Evolutionary conservation across 164 flowering plant species (phyloP).

Genomic region (Cinnamomum chago): DNA sequence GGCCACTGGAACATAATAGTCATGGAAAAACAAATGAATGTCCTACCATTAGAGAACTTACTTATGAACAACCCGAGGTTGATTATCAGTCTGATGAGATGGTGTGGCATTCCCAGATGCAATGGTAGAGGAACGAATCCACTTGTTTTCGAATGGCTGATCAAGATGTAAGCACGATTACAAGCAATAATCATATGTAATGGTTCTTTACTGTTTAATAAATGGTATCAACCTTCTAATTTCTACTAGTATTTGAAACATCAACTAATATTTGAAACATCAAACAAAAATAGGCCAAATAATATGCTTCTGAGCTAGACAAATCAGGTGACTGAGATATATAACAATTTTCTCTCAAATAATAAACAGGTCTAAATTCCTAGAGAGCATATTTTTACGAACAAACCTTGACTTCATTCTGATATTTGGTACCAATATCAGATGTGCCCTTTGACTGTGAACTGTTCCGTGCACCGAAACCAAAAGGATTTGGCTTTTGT

Average conservation of each 20-base stretch:
- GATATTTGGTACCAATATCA: constrained; percentile 35
- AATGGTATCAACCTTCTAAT: neutral
- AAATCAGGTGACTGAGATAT: neutral
- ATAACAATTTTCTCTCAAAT: neutral
- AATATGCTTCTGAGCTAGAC: neutral
- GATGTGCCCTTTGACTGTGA: constrained; percentile 30
- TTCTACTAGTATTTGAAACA: neutral
- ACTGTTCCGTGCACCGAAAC: constrained; percentile 61
- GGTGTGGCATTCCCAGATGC: constrained; percentile 26
- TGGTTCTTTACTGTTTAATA: neutral
- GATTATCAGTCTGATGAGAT: constrained; percentile 39
- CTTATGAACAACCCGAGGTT: constrained; percentile 49
- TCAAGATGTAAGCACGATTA: neutral
- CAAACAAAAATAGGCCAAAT: neutral
- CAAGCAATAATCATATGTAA: neutral
- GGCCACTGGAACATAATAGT: neutral
- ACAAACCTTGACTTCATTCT: constrained; percentile 45
- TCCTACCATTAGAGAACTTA: constrained; percentile 24
- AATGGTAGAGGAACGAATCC: constrained; percentile 48
- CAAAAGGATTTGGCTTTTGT: constrained; percentile 65
- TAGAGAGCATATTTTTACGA: neutral
- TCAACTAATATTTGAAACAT: neutral
- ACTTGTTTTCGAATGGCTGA: constrained; percentile 82
- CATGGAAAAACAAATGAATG: neutral
- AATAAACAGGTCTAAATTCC: neutral